Evolutionary conservation across 2,329 filamentous ascomycete species (phyloP).

Genomic region (Apiospora koreana): DNA sequence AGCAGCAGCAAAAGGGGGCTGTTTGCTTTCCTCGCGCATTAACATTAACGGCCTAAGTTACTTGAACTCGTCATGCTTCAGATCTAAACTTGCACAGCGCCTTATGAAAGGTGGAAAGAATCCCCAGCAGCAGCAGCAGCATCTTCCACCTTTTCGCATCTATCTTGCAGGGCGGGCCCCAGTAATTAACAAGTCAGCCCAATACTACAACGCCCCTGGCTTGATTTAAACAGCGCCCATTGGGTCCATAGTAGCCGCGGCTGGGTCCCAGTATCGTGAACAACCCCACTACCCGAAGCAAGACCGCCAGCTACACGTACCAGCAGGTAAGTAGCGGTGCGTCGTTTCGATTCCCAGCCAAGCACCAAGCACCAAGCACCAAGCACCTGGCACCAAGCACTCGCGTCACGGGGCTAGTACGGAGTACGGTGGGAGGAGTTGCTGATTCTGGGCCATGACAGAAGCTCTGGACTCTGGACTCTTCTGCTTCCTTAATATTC

Average conservation of each 20-base stretch:
- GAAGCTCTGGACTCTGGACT: conserved; percentile 11
- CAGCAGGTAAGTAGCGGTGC: conserved; percentile 20
- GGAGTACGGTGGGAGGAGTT: conserved; percentile 16
- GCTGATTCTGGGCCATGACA: conserved; percentile 19
- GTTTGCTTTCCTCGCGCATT: background rate
- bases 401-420: conserved; percentile 17
- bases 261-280: conserved; percentile 16
- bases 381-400: no score
- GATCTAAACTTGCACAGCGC: background rate
- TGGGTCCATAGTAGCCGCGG: conserved; percentile 9
- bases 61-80: background rate
- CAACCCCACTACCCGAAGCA: conserved; percentile 17
- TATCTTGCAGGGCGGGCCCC: background rate
- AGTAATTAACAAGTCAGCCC: conserved; percentile 9
- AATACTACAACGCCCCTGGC: conserved; percentile 9
- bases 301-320: conserved; percentile 16
- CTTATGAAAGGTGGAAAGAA: no score
- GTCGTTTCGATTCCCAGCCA: conserved; percentile 9
- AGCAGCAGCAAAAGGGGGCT: no score
- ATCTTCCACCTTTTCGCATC: background rate
- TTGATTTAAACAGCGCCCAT: background rate
- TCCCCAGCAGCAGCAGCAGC: background rate
- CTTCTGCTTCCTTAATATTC: conserved; percentile 11
- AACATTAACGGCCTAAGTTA: background rate
- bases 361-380: no score